These are phyloP conservation scores for Aspergillus versicolor DNA, from an alignment of 2,329 filamentous ascomycete species.

Conservation along the genomic window DNA sequence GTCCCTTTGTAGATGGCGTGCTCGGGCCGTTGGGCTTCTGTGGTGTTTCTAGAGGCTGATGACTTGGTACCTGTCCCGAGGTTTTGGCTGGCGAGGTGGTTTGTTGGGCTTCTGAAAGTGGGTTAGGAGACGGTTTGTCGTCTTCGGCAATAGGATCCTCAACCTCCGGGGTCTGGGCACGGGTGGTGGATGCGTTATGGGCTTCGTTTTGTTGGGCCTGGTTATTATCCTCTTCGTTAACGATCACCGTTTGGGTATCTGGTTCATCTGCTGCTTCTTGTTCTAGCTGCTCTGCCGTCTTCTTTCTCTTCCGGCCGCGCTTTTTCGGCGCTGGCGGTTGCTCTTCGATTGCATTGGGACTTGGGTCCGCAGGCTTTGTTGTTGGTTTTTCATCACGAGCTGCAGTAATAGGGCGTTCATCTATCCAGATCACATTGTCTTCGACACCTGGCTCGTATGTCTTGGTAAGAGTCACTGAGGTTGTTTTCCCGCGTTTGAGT, in stretches of 20 bases:
- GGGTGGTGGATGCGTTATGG: neutral
- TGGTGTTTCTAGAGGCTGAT: constrained; percentile 15
- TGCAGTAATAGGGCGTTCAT: constrained; percentile 26
- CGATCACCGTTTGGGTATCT: neutral
- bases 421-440: constrained; percentile 44
- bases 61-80: neutral
- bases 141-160: neutral
- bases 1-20: constrained; percentile 25
- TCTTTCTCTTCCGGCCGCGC: constrained; percentile 44
- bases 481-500: constrained; percentile 45
- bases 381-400: neutral
- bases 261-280: neutral
- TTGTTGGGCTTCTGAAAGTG: neutral
- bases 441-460: constrained; percentile 32
- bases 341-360: neutral
- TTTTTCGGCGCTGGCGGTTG: constrained; percentile 36
- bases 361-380: neutral
- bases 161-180: neutral
- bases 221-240: neutral
- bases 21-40: constrained; percentile 12
- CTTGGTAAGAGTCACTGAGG: constrained; percentile 33
- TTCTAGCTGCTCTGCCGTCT: constrained; percentile 25
- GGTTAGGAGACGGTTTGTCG: neutral
- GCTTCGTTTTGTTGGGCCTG: neutral
- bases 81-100: neutral